Percentiles rank a stretch among this genome's conserved stretches.
Conservation (phyloP, 768 basidiomycete species). For the Chalciporus pseudorubinellus region DNA sequence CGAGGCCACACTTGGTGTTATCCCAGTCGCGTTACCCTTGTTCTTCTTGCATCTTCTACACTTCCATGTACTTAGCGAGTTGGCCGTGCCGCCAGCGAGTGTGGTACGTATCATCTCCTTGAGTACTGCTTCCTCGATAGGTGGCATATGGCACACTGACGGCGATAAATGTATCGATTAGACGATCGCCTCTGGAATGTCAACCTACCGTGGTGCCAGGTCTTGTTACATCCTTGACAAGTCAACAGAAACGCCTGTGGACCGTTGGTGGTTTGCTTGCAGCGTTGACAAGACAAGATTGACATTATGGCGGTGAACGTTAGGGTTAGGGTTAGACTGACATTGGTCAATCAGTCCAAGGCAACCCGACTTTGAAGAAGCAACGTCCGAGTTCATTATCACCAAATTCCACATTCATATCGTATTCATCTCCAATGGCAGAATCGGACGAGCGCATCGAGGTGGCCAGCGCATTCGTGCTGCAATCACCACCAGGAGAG, state of each 20-base stretch:
- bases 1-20: background rate
- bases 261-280: constrained; percentile 22
- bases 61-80: constrained; percentile 25
- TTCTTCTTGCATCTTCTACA: constrained; percentile 33
- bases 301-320: background rate
- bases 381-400: no score
- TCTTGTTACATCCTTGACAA: constrained; percentile 32
- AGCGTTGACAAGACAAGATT: constrained; percentile 21
- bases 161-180: background rate
- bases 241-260: constrained; percentile 33
- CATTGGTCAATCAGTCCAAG: no score
- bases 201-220: constrained; percentile 35
- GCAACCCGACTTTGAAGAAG: no score
- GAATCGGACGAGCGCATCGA: constrained; percentile 57
- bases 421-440: constrained; percentile 43
- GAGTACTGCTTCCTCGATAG: constrained; percentile 27
- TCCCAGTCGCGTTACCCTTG: background rate
- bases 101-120: constrained; percentile 22
- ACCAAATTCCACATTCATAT: background rate
- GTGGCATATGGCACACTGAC: constrained; percentile 34
- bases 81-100: constrained; percentile 22
- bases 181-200: background rate
- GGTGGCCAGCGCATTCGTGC: constrained; percentile 73
- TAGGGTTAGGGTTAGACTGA: constrained; percentile 28
- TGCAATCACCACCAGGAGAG: constrained; percentile 93